phyloP scores from a whole-genome alignment of 371 early-diverging fungal genomes.

The Mucor mucedo region DNA sequence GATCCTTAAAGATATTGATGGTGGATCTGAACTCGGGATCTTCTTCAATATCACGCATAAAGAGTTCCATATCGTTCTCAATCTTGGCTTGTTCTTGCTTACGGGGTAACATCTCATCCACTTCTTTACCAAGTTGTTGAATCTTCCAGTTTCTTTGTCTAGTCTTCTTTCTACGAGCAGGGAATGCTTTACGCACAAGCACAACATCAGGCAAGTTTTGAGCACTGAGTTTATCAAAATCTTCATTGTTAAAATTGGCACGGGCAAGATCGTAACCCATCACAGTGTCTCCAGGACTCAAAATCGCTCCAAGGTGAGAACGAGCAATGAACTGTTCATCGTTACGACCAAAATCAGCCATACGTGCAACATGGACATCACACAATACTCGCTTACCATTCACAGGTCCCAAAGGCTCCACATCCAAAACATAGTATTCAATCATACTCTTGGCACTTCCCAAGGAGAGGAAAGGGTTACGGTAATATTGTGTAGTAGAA shows the following conservation, averaged over 20 bases:
- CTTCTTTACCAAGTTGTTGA: constrained; percentile 86
- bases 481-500: constrained; percentile 80
- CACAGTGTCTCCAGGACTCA: constrained; percentile 91
- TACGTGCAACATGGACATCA: constrained; percentile 79
- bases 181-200: constrained; percentile 91
- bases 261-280: constrained; percentile 90
- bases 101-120: constrained; percentile 78
- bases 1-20: constrained; percentile 88
- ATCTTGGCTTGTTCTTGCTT: constrained; percentile 76
- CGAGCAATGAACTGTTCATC: constrained; percentile 86
- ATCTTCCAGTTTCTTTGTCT: constrained; percentile 91
- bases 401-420: constrained; percentile 80
- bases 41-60: constrained; percentile 96
- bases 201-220: constrained; percentile 84
- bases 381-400: constrained; percentile 78
- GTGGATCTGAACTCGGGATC: constrained; percentile 93
- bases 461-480: constrained; percentile 78
- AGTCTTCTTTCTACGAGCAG: constrained; percentile 85
- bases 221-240: constrained; percentile 72
- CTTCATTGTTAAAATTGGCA: constrained; percentile 90
- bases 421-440: constrained; percentile 95
- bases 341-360: constrained; percentile 84
- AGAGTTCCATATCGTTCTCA: constrained; percentile 85
- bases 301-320: constrained; percentile 91
- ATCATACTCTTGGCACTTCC: constrained; percentile 76